Percentiles rank a stretch among this genome's conserved stretches.
Conservation (phyloP, 805 yeast genomes). For the Starmerella sirachaensis region DNA sequence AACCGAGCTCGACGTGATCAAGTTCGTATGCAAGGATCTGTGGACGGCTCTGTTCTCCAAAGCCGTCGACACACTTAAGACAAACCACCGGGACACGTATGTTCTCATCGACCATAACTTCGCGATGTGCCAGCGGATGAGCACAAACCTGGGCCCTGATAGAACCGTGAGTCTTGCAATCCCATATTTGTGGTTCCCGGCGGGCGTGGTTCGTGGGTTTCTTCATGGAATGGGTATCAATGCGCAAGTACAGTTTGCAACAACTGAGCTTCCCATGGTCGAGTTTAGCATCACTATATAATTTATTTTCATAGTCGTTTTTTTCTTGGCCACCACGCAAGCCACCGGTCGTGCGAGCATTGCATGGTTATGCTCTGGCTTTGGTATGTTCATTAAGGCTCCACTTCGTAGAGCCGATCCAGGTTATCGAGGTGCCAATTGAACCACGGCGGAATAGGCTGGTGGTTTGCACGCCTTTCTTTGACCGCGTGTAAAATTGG, state of each 20-base stretch:
- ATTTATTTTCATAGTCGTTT: background rate
- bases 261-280: conserved; percentile 51
- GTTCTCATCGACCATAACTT: conserved; percentile 63
- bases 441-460: conserved; percentile 16
- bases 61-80: conserved; percentile 82
- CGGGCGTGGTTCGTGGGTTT: conserved; percentile 66
- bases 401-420: no score
- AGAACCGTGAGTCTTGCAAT: conserved; percentile 28
- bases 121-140: conserved; percentile 41
- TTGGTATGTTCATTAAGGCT: no score
- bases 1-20: conserved; percentile 72
- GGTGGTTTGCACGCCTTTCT: background rate
- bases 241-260: conserved; percentile 53
- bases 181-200: conserved; percentile 55
- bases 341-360: no score
- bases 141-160: conserved; percentile 27
- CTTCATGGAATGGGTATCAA: conserved; percentile 57
- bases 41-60: conserved; percentile 74
- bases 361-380: no score
- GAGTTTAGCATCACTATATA: conserved; percentile 48
- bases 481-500: conserved; percentile 25
- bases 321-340: no score
- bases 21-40: conserved; percentile 81
- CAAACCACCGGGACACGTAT: conserved; percentile 80
- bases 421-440: conserved; percentile 6